Conservation (phyloP, 2,329 filamentous ascomycete species). For the Amauroascus niger region DNA sequence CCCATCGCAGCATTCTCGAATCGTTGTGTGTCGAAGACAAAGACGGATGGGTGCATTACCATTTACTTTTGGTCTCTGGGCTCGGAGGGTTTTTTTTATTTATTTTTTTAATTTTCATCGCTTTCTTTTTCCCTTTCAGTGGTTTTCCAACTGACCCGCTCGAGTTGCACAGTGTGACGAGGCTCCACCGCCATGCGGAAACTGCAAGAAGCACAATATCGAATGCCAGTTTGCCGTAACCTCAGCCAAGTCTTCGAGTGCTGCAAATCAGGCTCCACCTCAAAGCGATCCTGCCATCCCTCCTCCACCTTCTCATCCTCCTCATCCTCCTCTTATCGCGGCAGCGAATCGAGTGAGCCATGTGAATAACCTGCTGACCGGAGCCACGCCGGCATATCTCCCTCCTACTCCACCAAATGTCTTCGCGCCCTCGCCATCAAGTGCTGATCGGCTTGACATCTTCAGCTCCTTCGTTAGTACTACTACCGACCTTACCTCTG, state of each 20-base stretch:
- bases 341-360: conserved; percentile 28
- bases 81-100: no score
- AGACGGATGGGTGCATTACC: neutral
- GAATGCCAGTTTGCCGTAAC: conserved; percentile 19
- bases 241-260: conserved; percentile 1
- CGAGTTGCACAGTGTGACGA: conserved; percentile 21
- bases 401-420: conserved; percentile 8
- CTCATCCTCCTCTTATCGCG: conserved; percentile 59
- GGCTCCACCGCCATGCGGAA: conserved; percentile 20
- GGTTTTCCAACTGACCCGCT: conserved; percentile 2
- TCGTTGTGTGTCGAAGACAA: neutral
- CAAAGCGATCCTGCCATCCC: conserved; percentile 39
- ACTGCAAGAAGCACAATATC: conserved; percentile 23
- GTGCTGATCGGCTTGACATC: conserved; percentile 17
- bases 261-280: neutral
- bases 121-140: no score
- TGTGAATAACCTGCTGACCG: conserved; percentile 4
- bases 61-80: neutral
- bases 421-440: conserved; percentile 8
- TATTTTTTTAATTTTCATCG: no score
- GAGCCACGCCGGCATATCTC: conserved; percentile 5
- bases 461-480: conserved; percentile 16
- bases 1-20: neutral
- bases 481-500: conserved; percentile 16
- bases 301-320: conserved; percentile 57